These are phyloP conservation scores for Cryptococcus hybrid DNA, from an alignment of 1,284 basidiomycete species.

Conservation along the genomic window DNA sequence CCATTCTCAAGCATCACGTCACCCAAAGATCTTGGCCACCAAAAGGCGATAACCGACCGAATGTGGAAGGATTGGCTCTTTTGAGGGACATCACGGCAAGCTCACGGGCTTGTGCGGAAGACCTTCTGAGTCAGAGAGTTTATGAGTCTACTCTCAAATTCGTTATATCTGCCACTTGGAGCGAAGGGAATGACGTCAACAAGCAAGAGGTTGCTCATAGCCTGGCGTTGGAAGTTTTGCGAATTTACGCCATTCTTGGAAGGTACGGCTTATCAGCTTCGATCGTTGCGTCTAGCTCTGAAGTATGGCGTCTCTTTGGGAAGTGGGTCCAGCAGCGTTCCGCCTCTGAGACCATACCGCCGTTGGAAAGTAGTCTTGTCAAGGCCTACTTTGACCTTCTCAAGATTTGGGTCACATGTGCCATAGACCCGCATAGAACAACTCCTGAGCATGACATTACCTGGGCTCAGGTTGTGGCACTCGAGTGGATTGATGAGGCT, in stretches of 20 bases:
- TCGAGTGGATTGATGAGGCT: conserved; percentile 69
- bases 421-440: conserved; percentile 83
- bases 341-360: background rate
- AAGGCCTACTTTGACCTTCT: conserved; percentile 54
- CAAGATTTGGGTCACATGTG: conserved; percentile 74
- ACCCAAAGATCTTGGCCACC: conserved; percentile 31
- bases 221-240: conserved; percentile 62
- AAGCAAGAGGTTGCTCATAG: conserved; percentile 40
- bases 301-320: conserved; percentile 39
- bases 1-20: conserved; percentile 52
- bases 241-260: conserved; percentile 65
- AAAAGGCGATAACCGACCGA: conserved; percentile 47
- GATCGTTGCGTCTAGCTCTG: conserved; percentile 29
- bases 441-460: conserved; percentile 80
- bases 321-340: conserved; percentile 17
- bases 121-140: conserved; percentile 55
- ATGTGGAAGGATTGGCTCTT: conserved; percentile 57
- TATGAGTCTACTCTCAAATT: conserved; percentile 73
- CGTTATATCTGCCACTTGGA: conserved; percentile 53
- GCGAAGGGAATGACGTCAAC: background rate
- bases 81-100: conserved; percentile 62
- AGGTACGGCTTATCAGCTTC: conserved; percentile 71
- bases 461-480: conserved; percentile 79
- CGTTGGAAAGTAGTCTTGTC: conserved; percentile 10
- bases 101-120: conserved; percentile 65